Percentiles rank a stretch among this genome's conserved stretches.
Evolutionary conservation across 768 basidiomycete genomes (phyloP).

Genomic region (Hysterangium stoloniferum): DNA sequence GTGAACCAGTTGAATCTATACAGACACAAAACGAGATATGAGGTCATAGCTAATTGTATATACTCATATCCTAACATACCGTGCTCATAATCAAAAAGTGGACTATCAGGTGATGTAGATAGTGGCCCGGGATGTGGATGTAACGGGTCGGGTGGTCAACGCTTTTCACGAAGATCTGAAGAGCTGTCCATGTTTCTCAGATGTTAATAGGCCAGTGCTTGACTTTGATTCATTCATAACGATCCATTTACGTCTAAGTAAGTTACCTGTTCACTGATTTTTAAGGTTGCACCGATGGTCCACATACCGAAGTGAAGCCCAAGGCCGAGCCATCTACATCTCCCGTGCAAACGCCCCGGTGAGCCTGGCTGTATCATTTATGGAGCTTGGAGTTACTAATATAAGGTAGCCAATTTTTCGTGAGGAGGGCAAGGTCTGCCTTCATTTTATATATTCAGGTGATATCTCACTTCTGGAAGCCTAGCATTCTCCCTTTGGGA

Average conservation of each 20-base stretch:
- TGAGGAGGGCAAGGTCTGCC: conserved; percentile 81
- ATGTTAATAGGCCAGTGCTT: conserved; percentile 82
- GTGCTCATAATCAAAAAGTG: too few relatives aligned
- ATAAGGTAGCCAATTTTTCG: conserved; percentile 77
- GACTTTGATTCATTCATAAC: conserved; percentile 95
- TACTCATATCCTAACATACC: too few relatives aligned
- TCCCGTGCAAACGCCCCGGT: conserved; percentile 67
- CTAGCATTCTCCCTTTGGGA: too few relatives aligned
- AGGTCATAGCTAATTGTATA: too few relatives aligned
- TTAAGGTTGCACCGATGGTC: conserved; percentile 67
- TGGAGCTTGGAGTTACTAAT: background rate
- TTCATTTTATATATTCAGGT: background rate
- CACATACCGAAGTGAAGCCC: conserved; percentile 47
- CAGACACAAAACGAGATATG: too few relatives aligned
- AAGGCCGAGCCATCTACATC: conserved; percentile 26
- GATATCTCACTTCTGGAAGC: conserved; percentile 9
- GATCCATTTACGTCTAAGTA: conserved; percentile 76
- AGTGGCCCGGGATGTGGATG: too few relatives aligned
- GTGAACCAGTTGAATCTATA: too few relatives aligned
- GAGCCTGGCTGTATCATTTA: background rate
- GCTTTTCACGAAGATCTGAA: conserved; percentile 96
- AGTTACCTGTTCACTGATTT: conserved; percentile 26
- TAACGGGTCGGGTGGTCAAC: too few relatives aligned
- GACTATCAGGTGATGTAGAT: too few relatives aligned
- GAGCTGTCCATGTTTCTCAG: conserved; percentile 89